Percentiles rank a stretch among this genome's conserved stretches.
phyloP scores from a whole-genome alignment of 2,329 filamentous ascomycete species.

The Chaetomium globosum region DNA sequence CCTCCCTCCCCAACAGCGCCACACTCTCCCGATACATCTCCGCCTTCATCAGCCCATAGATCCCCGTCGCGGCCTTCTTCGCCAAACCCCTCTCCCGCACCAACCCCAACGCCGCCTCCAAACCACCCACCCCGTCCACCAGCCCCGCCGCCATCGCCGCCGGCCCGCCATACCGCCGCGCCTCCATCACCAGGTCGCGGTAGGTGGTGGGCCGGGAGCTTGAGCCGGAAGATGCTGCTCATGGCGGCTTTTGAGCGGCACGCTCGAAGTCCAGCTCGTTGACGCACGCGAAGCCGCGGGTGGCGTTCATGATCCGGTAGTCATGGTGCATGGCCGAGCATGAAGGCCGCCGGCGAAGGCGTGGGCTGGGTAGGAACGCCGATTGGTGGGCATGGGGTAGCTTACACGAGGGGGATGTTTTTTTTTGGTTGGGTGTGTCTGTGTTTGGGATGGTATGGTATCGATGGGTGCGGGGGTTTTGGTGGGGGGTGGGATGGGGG shows the following conservation, averaged over 20 bases:
- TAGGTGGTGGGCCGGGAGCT: slow-evolving; percentile 60
- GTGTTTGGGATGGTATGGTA: too few species aligned
- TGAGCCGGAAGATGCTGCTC: slow-evolving; percentile 73
- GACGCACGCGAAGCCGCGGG: slow-evolving; percentile 73
- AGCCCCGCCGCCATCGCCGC: slow-evolving; percentile 68
- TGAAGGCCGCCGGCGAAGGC: slow-evolving; percentile 82
- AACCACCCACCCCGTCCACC: slow-evolving; percentile 67
- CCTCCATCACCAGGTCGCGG: slow-evolving; percentile 71
- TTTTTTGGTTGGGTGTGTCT: too few species aligned
- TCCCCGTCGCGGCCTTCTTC: slow-evolving; percentile 63
- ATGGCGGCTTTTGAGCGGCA: slow-evolving; percentile 72
- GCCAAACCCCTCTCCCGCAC: slow-evolving; percentile 62
- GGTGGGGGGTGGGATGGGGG: too few species aligned
- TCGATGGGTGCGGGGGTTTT: too few species aligned
- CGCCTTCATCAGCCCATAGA: slow-evolving; percentile 71
- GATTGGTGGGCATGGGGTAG: slow-evolving; percentile 78
- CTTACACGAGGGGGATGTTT: slow-evolving; percentile 5
- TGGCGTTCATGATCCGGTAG: slow-evolving; percentile 75
- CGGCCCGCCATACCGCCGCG: slow-evolving; percentile 64
- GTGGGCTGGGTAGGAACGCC: slow-evolving; percentile 80
- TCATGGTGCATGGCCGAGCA: slow-evolving; percentile 81
- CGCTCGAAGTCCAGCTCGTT: slow-evolving; percentile 82
- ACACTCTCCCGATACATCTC: slow-evolving; percentile 75
- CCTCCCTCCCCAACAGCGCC: slow-evolving; percentile 57
- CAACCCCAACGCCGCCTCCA: slow-evolving; percentile 64